A percentile compares a stretch with the other conserved stretches of the same genome.
phyloP scores from a whole-genome alignment of 768 basidiomycete species.

The Podaxis sp. region DNA sequence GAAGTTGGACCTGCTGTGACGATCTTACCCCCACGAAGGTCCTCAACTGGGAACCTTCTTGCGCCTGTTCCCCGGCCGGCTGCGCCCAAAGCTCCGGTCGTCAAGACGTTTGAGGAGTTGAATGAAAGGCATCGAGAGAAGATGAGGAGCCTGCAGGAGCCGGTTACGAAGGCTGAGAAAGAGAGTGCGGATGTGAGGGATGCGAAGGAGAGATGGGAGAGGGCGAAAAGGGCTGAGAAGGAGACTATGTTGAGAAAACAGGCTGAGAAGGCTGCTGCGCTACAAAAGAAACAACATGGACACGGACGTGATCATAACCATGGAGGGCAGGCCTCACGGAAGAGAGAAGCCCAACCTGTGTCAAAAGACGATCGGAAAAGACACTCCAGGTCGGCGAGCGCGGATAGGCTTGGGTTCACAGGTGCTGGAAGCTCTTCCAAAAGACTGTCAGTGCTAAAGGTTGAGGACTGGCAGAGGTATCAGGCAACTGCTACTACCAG shows the following conservation, averaged over 20 bases:
- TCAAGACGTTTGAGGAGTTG: constrained; percentile 83
- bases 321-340: constrained; percentile 32
- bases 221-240: constrained; percentile 67
- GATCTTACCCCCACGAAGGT: constrained; percentile 44
- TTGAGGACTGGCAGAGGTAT: constrained; percentile 80
- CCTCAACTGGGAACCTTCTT: constrained; percentile 26
- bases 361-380: constrained; percentile 20
- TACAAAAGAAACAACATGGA: constrained; percentile 47
- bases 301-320: constrained; percentile 22
- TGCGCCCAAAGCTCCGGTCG: constrained; percentile 48
- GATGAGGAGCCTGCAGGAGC: constrained; percentile 76
- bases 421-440: constrained; percentile 47
- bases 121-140: constrained; percentile 83
- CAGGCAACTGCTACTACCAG: constrained; percentile 46
- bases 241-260: constrained; percentile 69
- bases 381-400: constrained; percentile 56
- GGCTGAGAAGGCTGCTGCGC: constrained; percentile 59
- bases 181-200: constrained; percentile 71
- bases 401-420: constrained; percentile 48
- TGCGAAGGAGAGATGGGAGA: constrained; percentile 83
- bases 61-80: constrained; percentile 44
- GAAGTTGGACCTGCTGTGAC: constrained; percentile 24
- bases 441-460: constrained; percentile 71
- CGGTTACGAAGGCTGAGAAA: constrained; percentile 75
- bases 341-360: constrained; percentile 27